Conservation (phyloP, 441 rosid genomes). For the Adansonia madagascariensis region DNA sequence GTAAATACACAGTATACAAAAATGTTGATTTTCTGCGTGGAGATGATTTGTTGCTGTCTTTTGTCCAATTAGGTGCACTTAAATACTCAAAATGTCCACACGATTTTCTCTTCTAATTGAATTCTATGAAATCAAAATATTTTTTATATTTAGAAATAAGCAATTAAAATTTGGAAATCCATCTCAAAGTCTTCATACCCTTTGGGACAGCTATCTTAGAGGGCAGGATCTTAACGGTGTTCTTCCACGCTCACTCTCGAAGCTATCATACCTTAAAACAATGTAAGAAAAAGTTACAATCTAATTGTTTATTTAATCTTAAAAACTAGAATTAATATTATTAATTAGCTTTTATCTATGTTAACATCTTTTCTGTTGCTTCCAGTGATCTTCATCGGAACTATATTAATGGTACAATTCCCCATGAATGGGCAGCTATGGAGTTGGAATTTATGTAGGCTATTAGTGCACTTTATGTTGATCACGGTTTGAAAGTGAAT, state of each 20-base stretch:
- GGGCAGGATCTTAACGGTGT: conserved; percentile 45
- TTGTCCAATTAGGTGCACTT: neutral
- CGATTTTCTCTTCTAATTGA: neutral
- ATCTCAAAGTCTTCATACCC: neutral
- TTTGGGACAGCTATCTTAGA: conserved; percentile 33
- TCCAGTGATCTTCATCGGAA: conserved; percentile 40
- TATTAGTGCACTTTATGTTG: conserved; percentile 17
- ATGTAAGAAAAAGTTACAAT: conserved; percentile 36
- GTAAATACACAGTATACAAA: neutral
- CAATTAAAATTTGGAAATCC: neutral
- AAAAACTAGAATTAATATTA: neutral
- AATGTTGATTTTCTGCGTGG: neutral
- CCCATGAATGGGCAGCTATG: conserved; percentile 45
- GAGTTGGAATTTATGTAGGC: conserved; percentile 45
- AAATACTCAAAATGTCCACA: neutral
- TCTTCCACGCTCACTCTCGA: conserved; percentile 38
- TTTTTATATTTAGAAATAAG: neutral
- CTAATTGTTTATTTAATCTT: neutral
- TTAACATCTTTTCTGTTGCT: conserved; percentile 5
- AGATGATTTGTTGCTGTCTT: neutral
- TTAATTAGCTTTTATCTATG: neutral
- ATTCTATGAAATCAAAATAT: neutral
- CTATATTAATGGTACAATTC: conserved; percentile 45
- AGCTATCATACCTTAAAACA: conserved; percentile 38
- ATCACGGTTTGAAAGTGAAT: neutral